Base-by-base conservation (phyloP, 2,329 filamentous ascomycete species). In the Colletotrichum orbiculare region DNA sequence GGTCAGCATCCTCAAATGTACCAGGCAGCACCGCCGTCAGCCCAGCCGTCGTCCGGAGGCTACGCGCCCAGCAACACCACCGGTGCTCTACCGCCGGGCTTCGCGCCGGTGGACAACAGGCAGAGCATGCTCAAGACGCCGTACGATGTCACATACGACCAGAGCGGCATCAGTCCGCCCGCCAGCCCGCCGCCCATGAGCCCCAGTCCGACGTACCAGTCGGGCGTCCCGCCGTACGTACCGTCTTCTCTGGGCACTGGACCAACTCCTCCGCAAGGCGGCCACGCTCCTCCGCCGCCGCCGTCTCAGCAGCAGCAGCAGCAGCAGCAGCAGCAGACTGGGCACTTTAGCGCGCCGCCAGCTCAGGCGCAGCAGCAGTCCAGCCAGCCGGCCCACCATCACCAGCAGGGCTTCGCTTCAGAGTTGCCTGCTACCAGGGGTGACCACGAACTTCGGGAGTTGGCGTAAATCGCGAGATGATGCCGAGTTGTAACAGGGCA, bases 401-500 rank as follows among this genome's bases (percentile, higher is more conserved):
- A 46, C n/a, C 65, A 66, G 35, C 47, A 59, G 6, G 46, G 67
- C 48, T 39, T 37, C 59, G 38, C 68, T 39, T 68, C 71, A 2
- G 76, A 78, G 69, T 67, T 78, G 72, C 68, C 75, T 25, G 67
- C 71, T 15, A 61, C 71, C 46, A 73, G 71, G 45, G 67, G 71
- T 4, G 71, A 78, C 60, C 66, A 72, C 13, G 71, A 77, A 68
- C 63, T 76, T 52, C 72, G 73, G 55, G 76, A 78, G 65, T 60
- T 78, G 63, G 71, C 72, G 6, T 76, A 56, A 66, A 17, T 33
- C 34, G 41, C 39, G 13, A 13, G 38, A 53, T 11, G 11, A 15
- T 25, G 13, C n/a, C 13, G n/a, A 37, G 10, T 37, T 38, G n/a
- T 2, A 11, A 58, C 42, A 50, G 50, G 43, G 7, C 15, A 52